A percentile compares a stretch with the other conserved stretches of the same genome.
These are phyloP conservation scores for Linderniella brevidens DNA, from an alignment of 257 asterid species.

Conservation along the genomic window DNA sequence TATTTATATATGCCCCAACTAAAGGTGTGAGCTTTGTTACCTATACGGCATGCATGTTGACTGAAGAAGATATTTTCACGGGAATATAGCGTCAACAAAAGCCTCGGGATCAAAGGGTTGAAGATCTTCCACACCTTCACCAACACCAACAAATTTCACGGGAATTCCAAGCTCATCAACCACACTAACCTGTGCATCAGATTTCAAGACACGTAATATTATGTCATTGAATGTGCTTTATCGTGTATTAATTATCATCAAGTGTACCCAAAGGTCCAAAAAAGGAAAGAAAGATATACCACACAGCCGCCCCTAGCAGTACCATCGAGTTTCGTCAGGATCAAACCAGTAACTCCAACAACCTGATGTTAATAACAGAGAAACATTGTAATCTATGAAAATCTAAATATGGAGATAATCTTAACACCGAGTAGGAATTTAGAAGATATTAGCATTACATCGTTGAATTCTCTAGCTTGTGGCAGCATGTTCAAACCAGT, in stretches of 20 bases:
- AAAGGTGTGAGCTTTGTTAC: too few species aligned
- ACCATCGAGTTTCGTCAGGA: conserved; percentile 90
- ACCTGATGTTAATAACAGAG: conserved; percentile 31
- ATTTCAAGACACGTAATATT: neutral
- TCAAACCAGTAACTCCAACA: conserved; percentile 91
- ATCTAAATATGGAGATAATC: neutral
- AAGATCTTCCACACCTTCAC: conserved; percentile 78
- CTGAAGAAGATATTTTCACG: conserved; percentile 25
- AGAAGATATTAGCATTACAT: conserved; percentile 25
- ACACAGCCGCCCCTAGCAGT: conserved; percentile 99
- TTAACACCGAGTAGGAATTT: neutral
- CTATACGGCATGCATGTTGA: too few species aligned
- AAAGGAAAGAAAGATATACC: conserved; percentile 20
- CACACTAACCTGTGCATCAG: conserved; percentile 59
- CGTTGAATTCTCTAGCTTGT: conserved; percentile 95
- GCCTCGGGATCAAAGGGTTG: conserved; percentile 87
- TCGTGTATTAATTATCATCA: too few species aligned
- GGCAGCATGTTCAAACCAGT: conserved; percentile 97
- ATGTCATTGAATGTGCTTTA: too few species aligned
- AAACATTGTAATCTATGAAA: neutral
- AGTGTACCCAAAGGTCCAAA: too few species aligned
- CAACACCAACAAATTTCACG: conserved; percentile 87
- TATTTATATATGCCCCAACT: too few species aligned
- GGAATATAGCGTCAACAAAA: conserved; percentile 81
- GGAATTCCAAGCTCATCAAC: conserved; percentile 96